phyloP scores from a whole-genome alignment of 1,284 basidiomycete species.

The Leccinum variabile region DNA sequence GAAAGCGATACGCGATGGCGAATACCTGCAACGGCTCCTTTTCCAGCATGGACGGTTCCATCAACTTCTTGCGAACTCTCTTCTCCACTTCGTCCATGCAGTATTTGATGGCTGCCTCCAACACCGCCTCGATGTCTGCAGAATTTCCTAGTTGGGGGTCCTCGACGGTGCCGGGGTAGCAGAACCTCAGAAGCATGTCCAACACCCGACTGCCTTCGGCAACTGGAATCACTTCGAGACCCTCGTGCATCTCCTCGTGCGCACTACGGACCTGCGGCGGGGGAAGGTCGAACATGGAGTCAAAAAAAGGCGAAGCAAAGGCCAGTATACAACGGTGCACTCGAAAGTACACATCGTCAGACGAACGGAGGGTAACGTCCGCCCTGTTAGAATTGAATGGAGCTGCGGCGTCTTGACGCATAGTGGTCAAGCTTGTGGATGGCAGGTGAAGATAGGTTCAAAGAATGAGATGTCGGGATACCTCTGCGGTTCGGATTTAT shows the following conservation, averaged over 20 bases:
- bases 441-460: not conserved
- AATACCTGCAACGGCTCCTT: conserved; percentile 38
- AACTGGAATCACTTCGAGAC: conserved; percentile 35
- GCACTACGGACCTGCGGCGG: conserved; percentile 15
- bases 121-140: conserved; percentile 25
- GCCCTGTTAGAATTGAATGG: conserved; percentile 33
- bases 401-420: conserved; percentile 26
- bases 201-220: conserved; percentile 36
- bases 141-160: conserved; percentile 15
- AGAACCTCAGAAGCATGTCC: conserved; percentile 38
- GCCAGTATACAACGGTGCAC: conserved; percentile 37
- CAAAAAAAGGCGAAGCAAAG: conserved; percentile 39
- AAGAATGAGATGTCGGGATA: not conserved
- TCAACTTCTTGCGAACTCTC: conserved; percentile 22
- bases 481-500: conserved; percentile 14
- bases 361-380: conserved; percentile 40
- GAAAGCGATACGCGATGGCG: conserved; percentile 36
- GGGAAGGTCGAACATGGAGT: conserved; percentile 39
- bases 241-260: conserved; percentile 17
- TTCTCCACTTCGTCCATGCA: conserved; percentile 36
- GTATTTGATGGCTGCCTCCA: conserved; percentile 40
- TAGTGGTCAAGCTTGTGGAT: conserved; percentile 10
- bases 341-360: conserved; percentile 39
- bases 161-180: conserved; percentile 37
- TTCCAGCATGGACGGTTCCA: conserved; percentile 26